Percentiles rank a stretch among this genome's conserved stretches.
Conservation (phyloP, 805 yeast species). For the Pichia paraexigua region DNA sequence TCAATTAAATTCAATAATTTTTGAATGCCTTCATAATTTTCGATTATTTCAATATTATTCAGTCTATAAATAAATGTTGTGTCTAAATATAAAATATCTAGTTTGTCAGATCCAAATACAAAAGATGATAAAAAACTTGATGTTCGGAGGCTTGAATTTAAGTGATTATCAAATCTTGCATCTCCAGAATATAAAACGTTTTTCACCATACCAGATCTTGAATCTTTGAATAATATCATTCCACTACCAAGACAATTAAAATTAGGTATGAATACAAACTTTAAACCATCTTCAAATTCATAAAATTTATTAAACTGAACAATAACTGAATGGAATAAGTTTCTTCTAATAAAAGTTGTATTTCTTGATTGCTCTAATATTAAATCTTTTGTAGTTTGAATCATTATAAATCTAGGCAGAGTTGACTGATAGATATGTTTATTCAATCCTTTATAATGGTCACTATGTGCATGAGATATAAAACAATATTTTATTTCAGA, state of each 20-base stretch:
- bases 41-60: conserved; percentile 10
- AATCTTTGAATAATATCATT: conserved; percentile 10
- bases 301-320: not conserved
- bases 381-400: conserved; percentile 1
- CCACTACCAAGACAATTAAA: conserved; percentile 18
- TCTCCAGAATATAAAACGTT: conserved; percentile 16
- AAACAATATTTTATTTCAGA: conserved; percentile 9
- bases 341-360: not conserved
- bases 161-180: conserved; percentile 10
- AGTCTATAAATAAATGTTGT: conserved; percentile 15
- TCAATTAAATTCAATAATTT: conserved; percentile 5
- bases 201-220: not conserved
- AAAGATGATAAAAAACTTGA: conserved; percentile 5
- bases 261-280: conserved; percentile 13
- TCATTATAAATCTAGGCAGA: not conserved
- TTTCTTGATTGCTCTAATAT: not conserved
- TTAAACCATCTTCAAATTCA: conserved; percentile 1
- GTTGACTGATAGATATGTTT: not conserved
- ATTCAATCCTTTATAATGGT: conserved; percentile 10
- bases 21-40: conserved; percentile 11
- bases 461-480: conserved; percentile 16
- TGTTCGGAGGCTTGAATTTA: conserved; percentile 4
- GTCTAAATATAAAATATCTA: conserved; percentile 15
- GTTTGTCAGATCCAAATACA: conserved; percentile 1
- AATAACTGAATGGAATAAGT: not conserved